A percentile compares a stretch with the other conserved stretches of the same genome.
Evolutionary conservation across 1,284 basidiomycete species (phyloP).

Genomic region (Phlebopus sp.): DNA sequence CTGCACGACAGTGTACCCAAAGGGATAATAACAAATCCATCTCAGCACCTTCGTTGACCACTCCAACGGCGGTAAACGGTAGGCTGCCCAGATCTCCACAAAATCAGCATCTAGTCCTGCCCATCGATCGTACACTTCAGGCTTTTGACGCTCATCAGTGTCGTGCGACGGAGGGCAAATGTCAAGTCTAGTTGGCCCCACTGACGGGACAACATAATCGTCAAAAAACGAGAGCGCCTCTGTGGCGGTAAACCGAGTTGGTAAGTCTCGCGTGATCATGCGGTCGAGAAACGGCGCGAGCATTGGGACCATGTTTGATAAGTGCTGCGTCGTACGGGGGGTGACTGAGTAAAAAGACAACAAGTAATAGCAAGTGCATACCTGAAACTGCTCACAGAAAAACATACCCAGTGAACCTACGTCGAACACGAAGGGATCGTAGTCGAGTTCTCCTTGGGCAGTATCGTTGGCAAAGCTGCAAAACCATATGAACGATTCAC

Average conservation of each 20-base stretch:
- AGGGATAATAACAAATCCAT: background rate
- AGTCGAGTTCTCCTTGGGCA: conserved; percentile 27
- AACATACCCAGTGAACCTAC: conserved; percentile 21
- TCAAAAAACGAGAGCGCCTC: conserved; percentile 27
- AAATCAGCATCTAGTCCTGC: conserved; percentile 1
- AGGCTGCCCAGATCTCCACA: background rate
- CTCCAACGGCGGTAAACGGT: background rate
- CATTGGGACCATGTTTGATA: conserved; percentile 15
- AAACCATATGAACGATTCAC: conserved; percentile 8
- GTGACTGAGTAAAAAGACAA: no score
- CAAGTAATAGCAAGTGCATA: background rate
- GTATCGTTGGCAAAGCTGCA: conserved; percentile 15
- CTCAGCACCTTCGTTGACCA: conserved; percentile 1
- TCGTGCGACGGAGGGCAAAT: background rate
- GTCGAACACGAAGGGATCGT: conserved; percentile 30
- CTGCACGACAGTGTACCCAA: background rate
- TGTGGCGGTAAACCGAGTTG: conserved; percentile 23
- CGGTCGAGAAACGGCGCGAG: conserved; percentile 27
- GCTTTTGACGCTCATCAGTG: background rate
- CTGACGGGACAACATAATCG: background rate
- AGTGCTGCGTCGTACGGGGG: conserved; percentile 10
- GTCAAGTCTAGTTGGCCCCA: background rate
- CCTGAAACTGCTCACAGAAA: conserved; percentile 10
- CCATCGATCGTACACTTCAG: conserved; percentile 5
- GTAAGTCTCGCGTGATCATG: conserved; percentile 23